Base-by-base conservation (phyloP, 768 basidiomycete genomes). In the Lentinus tigrinus region DNA sequence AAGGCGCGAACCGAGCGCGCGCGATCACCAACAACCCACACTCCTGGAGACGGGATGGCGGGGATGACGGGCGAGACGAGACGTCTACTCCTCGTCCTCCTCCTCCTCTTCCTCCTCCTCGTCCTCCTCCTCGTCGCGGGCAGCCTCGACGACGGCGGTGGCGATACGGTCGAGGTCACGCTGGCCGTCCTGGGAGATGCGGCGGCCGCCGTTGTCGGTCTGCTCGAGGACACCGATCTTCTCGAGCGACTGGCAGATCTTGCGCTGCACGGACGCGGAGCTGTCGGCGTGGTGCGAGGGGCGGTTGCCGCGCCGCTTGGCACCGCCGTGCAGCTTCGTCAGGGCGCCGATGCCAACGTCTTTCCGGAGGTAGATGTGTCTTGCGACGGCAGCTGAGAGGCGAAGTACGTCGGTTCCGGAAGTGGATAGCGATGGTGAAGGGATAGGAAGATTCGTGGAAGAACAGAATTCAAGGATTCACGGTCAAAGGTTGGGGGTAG, bases 281-380 rank as follows among this genome's bases (percentile, higher is more conserved):
- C 87, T 83, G 71, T 90, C 82, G 56, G 83, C 87, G 78, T 98
- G 96, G 81, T 96, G 95, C 62, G 93, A 93, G 48, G 96, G 95
- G 66, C 97, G 89, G 85, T 94, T 93, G 51, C 97, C 97, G 61
- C 97, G 91, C 69, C 93, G 84, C 80, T 95, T 94, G 72, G 92
- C 88, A 63, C 92, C 91, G 74, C 97, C 97, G 78, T 98, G 95
- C 40, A 98, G 89, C 84, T 97, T 98, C 77, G 85, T 87, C 37
- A 97, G 85, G 27, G 91, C 91, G 69, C 94, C 95, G 63, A 96
- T 85, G 69, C 95, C 95, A 68, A 95, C 93, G 72, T 93, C 90
- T 81, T 96, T 95, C 74, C 96, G 93, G 74, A 99, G 91, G 85
- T 99, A 98, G 77, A 98, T 97, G 88, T 98, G 96, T 71, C 96